Percentiles rank a stretch among this genome's conserved stretches.
phyloP scores from a whole-genome alignment of 352 stramenopile species.

The Phytophthora syringae region DNA sequence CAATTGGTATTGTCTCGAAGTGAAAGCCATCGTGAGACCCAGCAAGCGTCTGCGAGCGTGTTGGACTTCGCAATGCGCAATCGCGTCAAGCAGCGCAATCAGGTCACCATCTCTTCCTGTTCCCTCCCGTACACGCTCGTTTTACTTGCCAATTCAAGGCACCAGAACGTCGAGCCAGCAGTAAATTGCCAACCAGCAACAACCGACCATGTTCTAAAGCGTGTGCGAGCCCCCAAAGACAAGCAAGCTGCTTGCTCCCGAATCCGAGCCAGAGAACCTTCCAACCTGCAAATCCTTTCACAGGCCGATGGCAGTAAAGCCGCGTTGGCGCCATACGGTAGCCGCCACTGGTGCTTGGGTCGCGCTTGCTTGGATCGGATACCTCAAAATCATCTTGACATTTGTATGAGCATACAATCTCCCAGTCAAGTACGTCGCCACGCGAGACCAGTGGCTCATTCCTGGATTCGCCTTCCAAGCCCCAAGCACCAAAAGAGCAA shows the following conservation, averaged over 20 bases:
- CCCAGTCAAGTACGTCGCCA: not conserved
- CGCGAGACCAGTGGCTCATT: constrained; percentile 31
- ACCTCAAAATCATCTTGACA: not conserved
- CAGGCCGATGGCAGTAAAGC: constrained; percentile 21
- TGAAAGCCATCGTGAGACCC: constrained; percentile 7
- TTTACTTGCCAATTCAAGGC: constrained; percentile 7
- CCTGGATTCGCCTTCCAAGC: constrained; percentile 46
- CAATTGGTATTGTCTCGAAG: constrained; percentile 10
- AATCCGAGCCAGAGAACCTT: constrained; percentile 8
- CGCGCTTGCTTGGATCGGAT: not conserved
- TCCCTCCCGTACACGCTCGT: constrained; percentile 14
- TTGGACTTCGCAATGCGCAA: constrained; percentile 11
- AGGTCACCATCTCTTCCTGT: not conserved
- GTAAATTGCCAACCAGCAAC: too few species aligned
- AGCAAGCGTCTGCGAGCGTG: constrained; percentile 1
- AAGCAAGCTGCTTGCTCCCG: not conserved
- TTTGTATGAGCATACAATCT: constrained; percentile 7
- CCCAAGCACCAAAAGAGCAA: constrained; percentile 47
- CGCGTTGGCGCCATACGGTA: constrained; percentile 6
- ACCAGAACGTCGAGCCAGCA: not conserved
- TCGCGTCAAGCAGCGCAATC: not conserved
- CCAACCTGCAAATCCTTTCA: constrained; percentile 9
- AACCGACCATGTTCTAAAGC: not conserved
- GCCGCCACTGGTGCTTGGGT: constrained; percentile 26
- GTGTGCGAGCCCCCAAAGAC: constrained; percentile 1